These are phyloP conservation scores for Wickerhamiella slavikovae DNA, from an alignment of 805 yeast genomes.

Conservation along the genomic window DNA sequence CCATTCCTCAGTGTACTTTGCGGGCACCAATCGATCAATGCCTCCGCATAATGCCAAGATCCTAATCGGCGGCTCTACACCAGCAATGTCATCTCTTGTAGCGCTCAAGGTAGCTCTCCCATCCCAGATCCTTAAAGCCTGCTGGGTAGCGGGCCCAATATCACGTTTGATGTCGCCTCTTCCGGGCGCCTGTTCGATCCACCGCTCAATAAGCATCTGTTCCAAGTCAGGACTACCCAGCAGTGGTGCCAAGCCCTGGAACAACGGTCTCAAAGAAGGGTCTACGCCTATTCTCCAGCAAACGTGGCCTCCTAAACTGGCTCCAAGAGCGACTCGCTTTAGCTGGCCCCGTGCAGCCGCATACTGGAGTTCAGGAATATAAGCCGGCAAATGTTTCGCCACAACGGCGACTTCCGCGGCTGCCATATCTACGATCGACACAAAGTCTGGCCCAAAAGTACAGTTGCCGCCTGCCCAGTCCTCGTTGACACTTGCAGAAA, in stretches of 20 bases:
- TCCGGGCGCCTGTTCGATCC: background rate
- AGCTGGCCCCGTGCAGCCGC: conserved; percentile 13
- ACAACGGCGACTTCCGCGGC: conserved; percentile 25
- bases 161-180: too few relatives aligned
- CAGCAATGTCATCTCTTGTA: too few relatives aligned
- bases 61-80: too few relatives aligned
- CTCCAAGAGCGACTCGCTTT: conserved; percentile 24
- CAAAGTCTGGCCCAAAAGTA: conserved; percentile 32
- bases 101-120: background rate
- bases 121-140: background rate
- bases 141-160: background rate
- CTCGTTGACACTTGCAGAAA: conserved; percentile 19
- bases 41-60: conserved; percentile 18
- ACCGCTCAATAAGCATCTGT: conserved; percentile 24
- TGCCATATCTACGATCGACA: conserved; percentile 27
- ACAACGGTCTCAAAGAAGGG: conserved; percentile 14
- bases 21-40: conserved; percentile 20
- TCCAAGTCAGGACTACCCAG: conserved; percentile 30
- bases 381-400: conserved; percentile 24
- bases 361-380: conserved; percentile 15
- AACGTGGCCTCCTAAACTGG: conserved; percentile 39
- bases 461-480: conserved; percentile 29
- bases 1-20: conserved; percentile 17
- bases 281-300: conserved; percentile 25
- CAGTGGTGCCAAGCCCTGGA: conserved; percentile 24